These are phyloP conservation scores for Torulaspora globosa DNA, from an alignment of 1,139 yeast species.

Conservation along the genomic window DNA sequence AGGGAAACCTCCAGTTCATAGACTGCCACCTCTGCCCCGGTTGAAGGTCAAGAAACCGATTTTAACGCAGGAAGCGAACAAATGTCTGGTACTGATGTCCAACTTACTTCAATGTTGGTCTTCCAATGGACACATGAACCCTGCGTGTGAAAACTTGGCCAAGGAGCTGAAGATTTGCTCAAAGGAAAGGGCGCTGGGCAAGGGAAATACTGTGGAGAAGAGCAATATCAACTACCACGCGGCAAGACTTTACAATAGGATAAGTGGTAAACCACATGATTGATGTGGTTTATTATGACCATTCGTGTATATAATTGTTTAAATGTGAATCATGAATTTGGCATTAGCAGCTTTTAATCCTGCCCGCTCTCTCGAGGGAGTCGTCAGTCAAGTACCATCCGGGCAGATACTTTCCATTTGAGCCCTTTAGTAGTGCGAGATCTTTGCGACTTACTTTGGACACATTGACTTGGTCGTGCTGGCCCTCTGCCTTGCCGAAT, in stretches of 20 bases:
- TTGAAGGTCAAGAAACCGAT: constrained; percentile 67
- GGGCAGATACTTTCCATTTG: constrained; percentile 26
- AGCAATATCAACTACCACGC: constrained; percentile 72
- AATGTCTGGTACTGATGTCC: constrained; percentile 79
- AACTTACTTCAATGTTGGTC: constrained; percentile 94
- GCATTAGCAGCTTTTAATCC: constrained; percentile 19
- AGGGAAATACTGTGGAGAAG: constrained; percentile 28
- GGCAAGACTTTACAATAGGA: constrained; percentile 70
- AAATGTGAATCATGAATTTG: constrained; percentile 1
- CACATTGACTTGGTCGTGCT: constrained; percentile 6
- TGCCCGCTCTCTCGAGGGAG: constrained; percentile 35
- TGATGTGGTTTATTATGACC: constrained; percentile 1
- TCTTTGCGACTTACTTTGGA: constrained; percentile 16
- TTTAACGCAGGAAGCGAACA: constrained; percentile 54
- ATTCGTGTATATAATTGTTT: constrained; percentile 12
- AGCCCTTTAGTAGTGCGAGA: constrained; percentile 7
- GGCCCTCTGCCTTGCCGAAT: constrained; percentile 11
- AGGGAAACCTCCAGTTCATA: constrained; percentile 33
- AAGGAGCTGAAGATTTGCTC: constrained; percentile 50
- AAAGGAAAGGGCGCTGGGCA: constrained; percentile 30
- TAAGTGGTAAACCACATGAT: constrained; percentile 71
- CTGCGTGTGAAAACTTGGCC: constrained; percentile 61
- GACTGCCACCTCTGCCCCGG: constrained; percentile 72
- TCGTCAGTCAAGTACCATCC: constrained; percentile 37
- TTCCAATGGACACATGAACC: constrained; percentile 80